Evolutionary conservation across 2,329 filamentous ascomycete species (phyloP), one percentile per base, ranked within the genome.

Genomic region (Penicillium sp.): DNA sequence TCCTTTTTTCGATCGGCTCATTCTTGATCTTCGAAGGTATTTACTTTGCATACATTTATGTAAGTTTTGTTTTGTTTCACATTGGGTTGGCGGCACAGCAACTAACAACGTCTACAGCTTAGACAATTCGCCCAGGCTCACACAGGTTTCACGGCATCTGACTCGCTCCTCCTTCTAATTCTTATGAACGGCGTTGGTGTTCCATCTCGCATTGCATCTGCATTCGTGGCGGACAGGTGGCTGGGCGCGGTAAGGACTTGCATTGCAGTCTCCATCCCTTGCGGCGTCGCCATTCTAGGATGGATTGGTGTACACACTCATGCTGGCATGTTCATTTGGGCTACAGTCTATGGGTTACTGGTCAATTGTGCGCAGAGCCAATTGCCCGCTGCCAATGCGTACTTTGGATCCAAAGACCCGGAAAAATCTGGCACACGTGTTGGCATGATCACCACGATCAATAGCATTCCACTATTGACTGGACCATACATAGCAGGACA

Each of bases 401-500:
- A 44, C 72, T 75, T 1, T 75, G 70, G 48, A 60, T 82, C 79
- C 0, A 75, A 72, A n/a, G 79, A 82, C 59, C 62, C 80, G 63
- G 77, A 72, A 31, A 79, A 79, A 54, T 72, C 75, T 0, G 79
- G 79, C 0, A 76, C 78, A 3, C 68, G 79, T 17, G 77, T 80
- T 61, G 80, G 80, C 0, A 81, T 81, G 76, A 77, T 78, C 0
- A 79, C 81, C 55, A 73, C 72, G 0, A 71, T 81, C 27, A 75
- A 80, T 12, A 77, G 76, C 9, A 63, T 81, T 29, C 77, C 77
- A 0, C 74, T 71, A 19, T 66, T 82, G 39, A 77, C 77, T 3
- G 79, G 79, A 0, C 78, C 79, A 6, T 77, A 79, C 0, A 72
- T 82, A 58, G 79, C 78, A 1, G 79, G 80, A 4, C 77, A 77